These are phyloP conservation scores for Podila epigama DNA, from an alignment of 192 early-diverging fungal genomes.

Conservation along the genomic window DNA sequence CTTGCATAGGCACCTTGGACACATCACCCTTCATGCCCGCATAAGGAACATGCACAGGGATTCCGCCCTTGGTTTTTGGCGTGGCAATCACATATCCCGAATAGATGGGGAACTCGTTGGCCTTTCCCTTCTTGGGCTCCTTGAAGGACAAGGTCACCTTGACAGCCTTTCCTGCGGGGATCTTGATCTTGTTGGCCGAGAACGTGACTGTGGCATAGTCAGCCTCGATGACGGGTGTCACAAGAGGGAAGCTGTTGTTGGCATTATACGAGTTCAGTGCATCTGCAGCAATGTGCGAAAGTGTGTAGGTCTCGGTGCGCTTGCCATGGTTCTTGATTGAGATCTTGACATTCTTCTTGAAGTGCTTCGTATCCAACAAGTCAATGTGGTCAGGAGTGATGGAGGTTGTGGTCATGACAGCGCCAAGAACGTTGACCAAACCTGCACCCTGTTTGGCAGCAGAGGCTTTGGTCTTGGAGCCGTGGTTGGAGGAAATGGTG, in stretches of 20 bases:
- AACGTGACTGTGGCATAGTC: constrained; percentile 45
- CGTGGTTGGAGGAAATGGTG: constrained; percentile 12
- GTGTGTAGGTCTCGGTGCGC: constrained; percentile 20
- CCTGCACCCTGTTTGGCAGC: constrained; percentile 73
- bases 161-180: constrained; percentile 21
- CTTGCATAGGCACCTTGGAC: constrained; percentile 14
- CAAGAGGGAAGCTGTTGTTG: constrained; percentile 17
- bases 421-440: constrained; percentile 69
- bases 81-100: constrained; percentile 11
- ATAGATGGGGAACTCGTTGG: constrained; percentile 11
- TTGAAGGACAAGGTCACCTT: constrained; percentile 44
- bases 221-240: constrained; percentile 16
- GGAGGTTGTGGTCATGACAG: constrained; percentile 59
- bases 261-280: constrained; percentile 42
- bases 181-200: constrained; percentile 11
- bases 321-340: constrained; percentile 46
- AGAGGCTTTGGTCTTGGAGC: constrained; percentile 28
- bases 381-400: constrained; percentile 63
- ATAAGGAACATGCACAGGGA: constrained; percentile 26
- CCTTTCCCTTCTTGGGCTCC: constrained; percentile 37
- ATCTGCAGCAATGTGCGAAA: constrained; percentile 43
- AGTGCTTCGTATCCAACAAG: constrained; percentile 54
- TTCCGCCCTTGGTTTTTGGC: constrained; percentile 2
- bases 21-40: constrained; percentile 16
- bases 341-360: constrained; percentile 19